Base-by-base conservation (phyloP, 345 rosid genomes). In the Jatropha curcas region DNA sequence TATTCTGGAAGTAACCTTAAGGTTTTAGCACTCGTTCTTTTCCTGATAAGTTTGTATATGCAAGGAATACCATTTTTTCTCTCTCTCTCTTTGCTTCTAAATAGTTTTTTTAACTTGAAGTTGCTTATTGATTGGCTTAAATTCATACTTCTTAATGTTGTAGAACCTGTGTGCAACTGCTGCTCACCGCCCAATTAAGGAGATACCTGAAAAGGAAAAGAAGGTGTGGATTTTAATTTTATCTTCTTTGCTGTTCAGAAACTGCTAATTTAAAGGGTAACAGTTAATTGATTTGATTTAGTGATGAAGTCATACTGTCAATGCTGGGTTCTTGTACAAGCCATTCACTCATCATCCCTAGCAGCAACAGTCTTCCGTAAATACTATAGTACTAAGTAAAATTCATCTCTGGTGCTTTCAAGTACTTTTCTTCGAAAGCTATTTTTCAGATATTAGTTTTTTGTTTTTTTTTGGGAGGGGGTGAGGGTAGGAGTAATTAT, bases 1-100 rank as follows among this genome's bases (percentile, higher is more conserved):
- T 94, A 94, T 77, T 94, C 97, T 64, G 97, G 97, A 77, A 92
- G 98, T 70, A 94, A 92, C 76, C 91, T 94, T 24, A 94, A 90
- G 93, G 98, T 92, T 60, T 59, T 52, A n/a, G n/a, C n/a, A n/a
- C n/a, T n/a, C n/a, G n/a, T n/a, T n/a, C n/a, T n/a, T n/a, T n/a
- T n/a, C n/a, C n/a, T n/a, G n/a, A n/a, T n/a, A n/a, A n/a, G n/a
- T n/a, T n/a, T 46, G 28, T 2, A 25, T 43, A 33, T 62, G 58
- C 34, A 28, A 57, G 37, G n/a, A 34, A 14, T 58, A 0, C 27
- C 61, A 22, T 27, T 53, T 25, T 31, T 22, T 1, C 2, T n/a
- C n/a, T n/a, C n/a, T n/a, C n/a, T n/a, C 39, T 22, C 24, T 68
- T 13, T 55, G 16, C 31, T 56, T 71, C 41, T 58, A 9, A 11